phyloP scores from a whole-genome alignment of 2,329 filamentous ascomycete species.

The Cladorrhinum sp. region DNA sequence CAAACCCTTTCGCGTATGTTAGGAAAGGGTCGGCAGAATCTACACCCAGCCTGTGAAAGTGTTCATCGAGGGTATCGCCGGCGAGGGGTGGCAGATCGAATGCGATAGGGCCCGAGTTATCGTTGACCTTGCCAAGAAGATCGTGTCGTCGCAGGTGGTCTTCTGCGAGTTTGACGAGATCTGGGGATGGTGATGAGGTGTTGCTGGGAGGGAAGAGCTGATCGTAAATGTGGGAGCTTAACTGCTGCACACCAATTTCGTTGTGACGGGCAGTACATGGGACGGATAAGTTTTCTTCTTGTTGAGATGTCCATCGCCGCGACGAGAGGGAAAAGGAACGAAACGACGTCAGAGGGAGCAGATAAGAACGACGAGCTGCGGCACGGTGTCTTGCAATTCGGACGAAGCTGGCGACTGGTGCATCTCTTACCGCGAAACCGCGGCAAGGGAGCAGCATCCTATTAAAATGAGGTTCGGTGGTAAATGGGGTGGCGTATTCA shows the following conservation, averaged over 20 bases:
- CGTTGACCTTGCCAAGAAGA: conserved; percentile 84
- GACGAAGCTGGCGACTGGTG: conserved; percentile 40
- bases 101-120: conserved; percentile 69
- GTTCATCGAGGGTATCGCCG: conserved; percentile 82
- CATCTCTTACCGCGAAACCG: conserved; percentile 30
- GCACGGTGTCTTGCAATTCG: conserved; percentile 50
- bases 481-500: conserved; percentile 10
- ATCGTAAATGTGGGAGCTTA: conserved; percentile 76
- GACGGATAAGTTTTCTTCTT: conserved; percentile 39
- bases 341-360: conserved; percentile 22
- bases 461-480: conserved; percentile 16
- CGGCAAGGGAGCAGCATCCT: conserved; percentile 41
- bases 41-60: conserved; percentile 84
- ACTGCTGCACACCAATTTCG: conserved; percentile 89
- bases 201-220: conserved; percentile 71
- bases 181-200: conserved; percentile 55
- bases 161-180: conserved; percentile 74
- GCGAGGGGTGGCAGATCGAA: conserved; percentile 82
- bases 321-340: conserved; percentile 4
- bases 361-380: conserved; percentile 33
- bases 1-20: conserved; percentile 69
- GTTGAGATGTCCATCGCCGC: conserved; percentile 24
- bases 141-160: conserved; percentile 85
- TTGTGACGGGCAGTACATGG: conserved; percentile 70
- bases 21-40: conserved; percentile 87